Evolutionary conservation across 2,329 filamentous ascomycete species (phyloP), one percentile per base, ranked within the genome.

Genomic region (Talaromyces funiculosus): DNA sequence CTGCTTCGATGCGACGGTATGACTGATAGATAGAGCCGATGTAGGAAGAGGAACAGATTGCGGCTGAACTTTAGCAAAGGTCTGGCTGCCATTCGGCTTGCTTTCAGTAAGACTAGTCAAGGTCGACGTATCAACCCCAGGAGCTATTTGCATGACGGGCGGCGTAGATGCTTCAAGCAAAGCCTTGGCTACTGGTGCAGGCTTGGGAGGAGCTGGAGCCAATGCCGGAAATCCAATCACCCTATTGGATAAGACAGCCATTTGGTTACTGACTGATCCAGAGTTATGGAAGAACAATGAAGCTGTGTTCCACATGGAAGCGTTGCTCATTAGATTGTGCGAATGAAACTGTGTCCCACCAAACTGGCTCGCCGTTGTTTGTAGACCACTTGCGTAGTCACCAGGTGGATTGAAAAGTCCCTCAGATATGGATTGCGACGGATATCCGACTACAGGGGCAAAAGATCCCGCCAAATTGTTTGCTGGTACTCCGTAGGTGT

Each of bases 211-310:
- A 37, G 33, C 45, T 29, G n/a, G n/a, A 26, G 47, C 54, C 47
- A 61, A 47, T 26, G 47, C 45, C 6, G 45, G 55, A 38, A 35
- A 45, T 26, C 54, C 60, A 22, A 49, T 35, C 10, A 37, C 24
- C 16, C 47, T 40, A 9, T 54, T 61, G 47, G 54, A 47, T 53
- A 61, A 29, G 22, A 31, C 45, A 20, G 53, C 26, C 59, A 57
- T 61, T 57, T 35, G 35, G 42, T 47, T 24, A 18, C 12, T 29
- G 16, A 8, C 12, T 22, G 43, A 53, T 53, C 22, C 43, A n/a
- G 22, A 35, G 12, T 57, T 47, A n/a, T n/a, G 43, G 29, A 31
- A 16, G n/a, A 47, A 24, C 10, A 57, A 38, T 12, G 35, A 35
- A 33, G 22, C 18, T 14, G 53, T 18, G 24, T 61, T 57, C 53